Evolutionary conservation across 2,329 filamentous ascomycete genomes (phyloP), one percentile per base, ranked within the genome.

Genomic region (Xylariaceae sp.): DNA sequence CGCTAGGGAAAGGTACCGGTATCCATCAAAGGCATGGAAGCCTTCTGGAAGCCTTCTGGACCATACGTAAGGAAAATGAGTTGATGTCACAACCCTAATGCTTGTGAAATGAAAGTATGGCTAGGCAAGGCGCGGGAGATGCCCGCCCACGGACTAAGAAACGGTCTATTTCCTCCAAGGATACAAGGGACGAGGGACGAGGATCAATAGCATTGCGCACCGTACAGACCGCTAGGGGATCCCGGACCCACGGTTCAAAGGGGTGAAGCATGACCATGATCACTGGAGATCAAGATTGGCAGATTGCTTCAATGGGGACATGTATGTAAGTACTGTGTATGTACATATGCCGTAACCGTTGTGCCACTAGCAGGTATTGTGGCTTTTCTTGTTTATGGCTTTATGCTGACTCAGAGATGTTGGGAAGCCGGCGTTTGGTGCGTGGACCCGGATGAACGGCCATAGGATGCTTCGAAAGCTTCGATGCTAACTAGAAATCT

Each of bases 401-500:
- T 7, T 37, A 7, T 10, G 12, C 5, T 3, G 23, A 26, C 4
- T 26, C 23, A 26, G 14, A 16, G 32, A 37, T 37, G 32, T 37
- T 37, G 32, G 32, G 32, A 37, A 26, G 9, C 14, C 5, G 32
- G 32, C 32, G 32, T 16, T 29, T 37, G 32, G 3, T 37, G 32
- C 32, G 32, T 37, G 32, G 32, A 10, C 32, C 14, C 14, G 32
- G 32, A 4, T 26, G 23, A 9, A 26, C 23, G 23, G 23, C 23
- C 9, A 26, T 26, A 9, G 23, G 20, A 45, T 16, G 40, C 19
- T 32, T 54, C 18, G 52, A 44, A 45, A 45, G 43, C 42, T 50
- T 52, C 52, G 45, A 43, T 50, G 53, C 53, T 64, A 64, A n/a
- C 56, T 62, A 57, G 61, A 65, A 65, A 55, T 59, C 52, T 65